These are phyloP conservation scores for Roridomyces roridus DNA, from an alignment of 768 basidiomycete species.

Conservation along the genomic window DNA sequence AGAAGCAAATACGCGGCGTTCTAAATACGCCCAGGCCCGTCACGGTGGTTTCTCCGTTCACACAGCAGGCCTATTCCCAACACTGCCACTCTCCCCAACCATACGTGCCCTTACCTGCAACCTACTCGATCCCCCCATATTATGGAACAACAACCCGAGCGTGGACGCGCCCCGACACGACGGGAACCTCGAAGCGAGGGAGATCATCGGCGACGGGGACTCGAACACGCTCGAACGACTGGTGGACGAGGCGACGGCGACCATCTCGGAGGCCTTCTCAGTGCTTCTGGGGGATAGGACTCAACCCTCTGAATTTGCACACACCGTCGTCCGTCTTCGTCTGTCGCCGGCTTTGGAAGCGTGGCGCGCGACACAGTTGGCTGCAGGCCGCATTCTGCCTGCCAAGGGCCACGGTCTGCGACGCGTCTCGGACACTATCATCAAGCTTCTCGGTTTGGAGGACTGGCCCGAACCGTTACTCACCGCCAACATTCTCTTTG, in stretches of 20 bases:
- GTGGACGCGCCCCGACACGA: too few relatives aligned
- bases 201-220: constrained; percentile 7
- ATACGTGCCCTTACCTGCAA: too few relatives aligned
- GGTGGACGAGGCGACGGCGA: background rate
- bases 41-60: too few relatives aligned
- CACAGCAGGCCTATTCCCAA: too few relatives aligned
- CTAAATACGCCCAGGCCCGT: too few relatives aligned
- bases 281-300: background rate
- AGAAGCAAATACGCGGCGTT: too few relatives aligned
- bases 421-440: background rate
- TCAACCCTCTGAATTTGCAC: background rate
- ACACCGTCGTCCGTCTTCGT: background rate
- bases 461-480: constrained; percentile 2
- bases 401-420: constrained; percentile 8
- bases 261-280: background rate
- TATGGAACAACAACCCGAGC: too few relatives aligned
- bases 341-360: constrained; percentile 3
- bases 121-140: too few relatives aligned
- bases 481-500: constrained; percentile 1
- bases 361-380: constrained; percentile 2
- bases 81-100: too few relatives aligned
- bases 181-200: background rate
- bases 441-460: background rate
- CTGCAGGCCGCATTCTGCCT: constrained; percentile 1
- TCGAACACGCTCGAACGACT: background rate